Base-by-base conservation (phyloP, 1,139 yeast species). In the Nadsonia starkeyi-henricii region DNA sequence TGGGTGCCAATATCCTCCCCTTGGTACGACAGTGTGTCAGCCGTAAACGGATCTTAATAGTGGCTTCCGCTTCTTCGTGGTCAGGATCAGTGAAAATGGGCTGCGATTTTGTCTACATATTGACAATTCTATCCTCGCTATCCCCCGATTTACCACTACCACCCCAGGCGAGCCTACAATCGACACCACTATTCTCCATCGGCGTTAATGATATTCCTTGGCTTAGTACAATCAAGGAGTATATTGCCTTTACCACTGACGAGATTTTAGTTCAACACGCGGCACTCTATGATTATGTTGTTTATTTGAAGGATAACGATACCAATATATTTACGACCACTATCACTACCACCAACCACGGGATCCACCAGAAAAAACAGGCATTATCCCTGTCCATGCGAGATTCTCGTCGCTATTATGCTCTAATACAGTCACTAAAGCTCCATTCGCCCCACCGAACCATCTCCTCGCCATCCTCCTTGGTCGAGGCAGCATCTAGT, bases 1-100 rank as follows among this genome's bases (percentile, higher is more conserved):
- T 83, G 50, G 96, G 96, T 0, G 0, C 65, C 83, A 45, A 68
- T 83, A 1, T 85, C 83, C 58, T 75, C 75, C 23, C 62, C 84
- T 4, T 85, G 85, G 80, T 84, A 82, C 61, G 72, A 79, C 39
- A 75, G 81, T 4, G 62, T 88, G 37, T 61, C 83, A 30, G 39
- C 17, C 68, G 93, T 20, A 75, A 79, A 53, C 70, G 79, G 42
- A 70, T 86, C 9, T 53, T 86, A 12, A 62, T 86, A 3, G 72
- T 82, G 54, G 75, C 76, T 55, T 66, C 66, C 43, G 50, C 3
- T 57, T 59, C 43, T 62, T 66, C 41, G 59, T 61, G 20, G 50
- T 63, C 30, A 33, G 39, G 39, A 58, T 37, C 55, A 1, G 50
- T 77, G 30, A 72, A 72, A 47, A 61, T 63, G 23, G 65, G 71